Evolutionary conservation across 2,329 filamentous ascomycete species (phyloP).

Genomic region (Annulohypoxylon truncatum): DNA sequence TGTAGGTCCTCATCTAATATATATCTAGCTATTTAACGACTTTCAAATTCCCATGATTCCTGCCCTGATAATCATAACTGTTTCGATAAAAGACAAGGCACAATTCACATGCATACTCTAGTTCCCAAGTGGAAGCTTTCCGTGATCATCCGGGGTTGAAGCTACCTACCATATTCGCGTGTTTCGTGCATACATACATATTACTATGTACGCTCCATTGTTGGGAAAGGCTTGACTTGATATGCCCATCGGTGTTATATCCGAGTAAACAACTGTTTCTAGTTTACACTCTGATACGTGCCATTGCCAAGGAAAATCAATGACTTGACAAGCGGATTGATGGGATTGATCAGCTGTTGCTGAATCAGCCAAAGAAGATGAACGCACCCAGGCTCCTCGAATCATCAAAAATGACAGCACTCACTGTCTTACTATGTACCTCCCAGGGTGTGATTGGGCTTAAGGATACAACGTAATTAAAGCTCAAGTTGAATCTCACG

Average conservation of each 20-base stretch:
- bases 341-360: neutral
- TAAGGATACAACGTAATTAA: conserved; percentile 21
- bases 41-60: neutral
- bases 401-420: conserved; percentile 2
- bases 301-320: neutral
- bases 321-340: neutral
- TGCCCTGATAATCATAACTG: neutral
- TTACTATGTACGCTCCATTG: conserved; percentile 30
- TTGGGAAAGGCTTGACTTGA: conserved; percentile 20
- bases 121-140: conserved; percentile 9
- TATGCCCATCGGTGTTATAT: conserved; percentile 17
- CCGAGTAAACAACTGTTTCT: conserved; percentile 5
- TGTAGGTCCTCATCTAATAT: neutral
- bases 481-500: conserved; percentile 27
- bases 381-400: neutral
- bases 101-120: conserved; percentile 1
- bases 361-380: conserved; percentile 1
- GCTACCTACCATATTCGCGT: conserved; percentile 25
- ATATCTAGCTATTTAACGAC: neutral
- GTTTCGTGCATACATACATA: conserved; percentile 27
- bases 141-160: conserved; percentile 22
- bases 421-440: neutral
- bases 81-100: neutral
- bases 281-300: conserved; percentile 1
- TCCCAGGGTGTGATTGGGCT: conserved; percentile 15